Percentiles rank a stretch among this genome's conserved stretches.
These are phyloP conservation scores for Candida incommunis DNA, from an alignment of 805 yeast species.

Conservation along the genomic window DNA sequence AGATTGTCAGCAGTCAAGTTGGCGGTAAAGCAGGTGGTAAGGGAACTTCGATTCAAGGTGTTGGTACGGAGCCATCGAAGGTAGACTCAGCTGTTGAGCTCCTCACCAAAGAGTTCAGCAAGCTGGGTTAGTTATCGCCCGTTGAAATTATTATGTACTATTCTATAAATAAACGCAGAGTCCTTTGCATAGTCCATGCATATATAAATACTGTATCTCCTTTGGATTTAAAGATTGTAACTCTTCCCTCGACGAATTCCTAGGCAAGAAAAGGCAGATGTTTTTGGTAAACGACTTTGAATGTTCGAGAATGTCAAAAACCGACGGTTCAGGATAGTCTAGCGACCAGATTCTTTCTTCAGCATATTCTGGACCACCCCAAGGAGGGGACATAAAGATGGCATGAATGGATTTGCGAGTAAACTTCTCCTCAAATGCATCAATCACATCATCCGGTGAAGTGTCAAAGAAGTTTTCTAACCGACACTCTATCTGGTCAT, in stretches of 20 bases:
- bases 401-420: neutral
- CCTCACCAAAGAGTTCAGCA: conserved; percentile 39
- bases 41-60: conserved; percentile 92
- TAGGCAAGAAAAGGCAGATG: neutral
- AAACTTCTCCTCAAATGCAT: neutral
- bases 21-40: conserved; percentile 99
- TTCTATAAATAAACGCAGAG: neutral
- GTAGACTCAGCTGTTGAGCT: conserved; percentile 62
- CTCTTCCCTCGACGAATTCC: neutral
- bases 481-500: conserved; percentile 31
- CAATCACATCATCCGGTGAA: neutral
- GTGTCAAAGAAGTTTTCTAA: neutral
- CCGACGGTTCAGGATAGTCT: neutral
- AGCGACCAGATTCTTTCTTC: neutral
- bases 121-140: too few species aligned
- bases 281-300: neutral
- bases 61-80: conserved; percentile 71
- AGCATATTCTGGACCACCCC: neutral
- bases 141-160: neutral
- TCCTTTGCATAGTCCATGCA: neutral
- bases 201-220: neutral
- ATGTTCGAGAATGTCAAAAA: neutral
- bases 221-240: neutral
- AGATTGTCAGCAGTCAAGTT: conserved; percentile 50
- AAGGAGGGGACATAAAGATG: neutral